phyloP scores from a whole-genome alignment of 2,329 filamentous ascomycete genomes.

The Aspergillus niger region DNA sequence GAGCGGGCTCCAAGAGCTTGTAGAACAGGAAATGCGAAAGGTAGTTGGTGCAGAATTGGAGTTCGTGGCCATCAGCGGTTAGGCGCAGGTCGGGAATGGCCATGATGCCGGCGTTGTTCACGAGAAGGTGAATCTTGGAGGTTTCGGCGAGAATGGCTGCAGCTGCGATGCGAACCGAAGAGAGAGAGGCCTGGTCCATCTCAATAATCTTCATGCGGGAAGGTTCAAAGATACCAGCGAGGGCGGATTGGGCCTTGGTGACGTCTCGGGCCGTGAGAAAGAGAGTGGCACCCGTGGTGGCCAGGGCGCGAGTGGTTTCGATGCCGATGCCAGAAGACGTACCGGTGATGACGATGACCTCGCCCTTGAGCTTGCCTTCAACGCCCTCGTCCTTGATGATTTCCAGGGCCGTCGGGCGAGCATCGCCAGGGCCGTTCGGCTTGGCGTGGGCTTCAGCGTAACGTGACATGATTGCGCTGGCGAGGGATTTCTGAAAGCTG shows the following conservation, averaged over 20 bases:
- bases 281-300: conserved; percentile 35
- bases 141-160: conserved; percentile 11
- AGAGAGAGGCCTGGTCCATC: conserved; percentile 8
- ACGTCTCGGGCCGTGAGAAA: conserved; percentile 40
- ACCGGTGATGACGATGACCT: conserved; percentile 20
- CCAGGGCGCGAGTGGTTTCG: conserved; percentile 49
- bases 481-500: no score
- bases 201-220: conserved; percentile 21
- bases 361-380: conserved; percentile 17
- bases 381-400: conserved; percentile 25
- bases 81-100: conserved; percentile 23
- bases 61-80: conserved; percentile 48
- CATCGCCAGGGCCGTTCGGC: conserved; percentile 9
- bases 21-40: conserved; percentile 58
- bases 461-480: neutral
- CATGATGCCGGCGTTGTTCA: conserved; percentile 53
- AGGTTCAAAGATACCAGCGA: conserved; percentile 23
- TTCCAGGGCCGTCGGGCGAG: conserved; percentile 10
- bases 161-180: conserved; percentile 1
- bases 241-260: conserved; percentile 32
- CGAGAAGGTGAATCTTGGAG: conserved; percentile 29
- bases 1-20: conserved; percentile 46
- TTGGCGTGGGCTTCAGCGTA: neutral
- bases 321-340: conserved; percentile 44
- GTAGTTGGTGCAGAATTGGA: conserved; percentile 57